Evolutionary conservation across 768 basidiomycete genomes (phyloP).

Genomic region (Infundibulicybe gibba): DNA sequence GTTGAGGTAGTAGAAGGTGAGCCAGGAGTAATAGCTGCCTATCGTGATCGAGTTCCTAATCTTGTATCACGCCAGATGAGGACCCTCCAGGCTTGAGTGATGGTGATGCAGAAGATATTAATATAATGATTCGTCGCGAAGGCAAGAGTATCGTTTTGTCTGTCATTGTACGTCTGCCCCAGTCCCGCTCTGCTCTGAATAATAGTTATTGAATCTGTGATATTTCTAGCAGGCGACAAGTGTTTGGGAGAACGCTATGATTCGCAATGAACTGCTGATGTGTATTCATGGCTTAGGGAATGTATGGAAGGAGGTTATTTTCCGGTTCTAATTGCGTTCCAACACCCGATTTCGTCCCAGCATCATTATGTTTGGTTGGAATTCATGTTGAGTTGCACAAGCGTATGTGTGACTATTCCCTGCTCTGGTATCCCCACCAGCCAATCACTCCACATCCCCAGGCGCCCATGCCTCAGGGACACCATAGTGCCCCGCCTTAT

Average conservation of each 20-base stretch:
- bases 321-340: slow-evolving; percentile 4
- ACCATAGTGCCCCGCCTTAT: no score
- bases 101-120: slow-evolving; percentile 9
- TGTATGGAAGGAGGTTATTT: slow-evolving; percentile 7
- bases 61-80: background rate
- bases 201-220: slow-evolving; percentile 3
- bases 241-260: slow-evolving; percentile 7
- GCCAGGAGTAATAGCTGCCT: no score
- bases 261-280: slow-evolving; percentile 5
- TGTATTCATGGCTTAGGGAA: slow-evolving; percentile 11
- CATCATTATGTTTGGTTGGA: no score
- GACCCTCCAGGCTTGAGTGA: slow-evolving; percentile 3
- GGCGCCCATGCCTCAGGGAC: no score
- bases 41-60: no score
- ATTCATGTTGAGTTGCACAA: no score
- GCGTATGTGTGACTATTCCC: no score
- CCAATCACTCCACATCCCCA: no score
- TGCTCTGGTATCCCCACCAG: no score
- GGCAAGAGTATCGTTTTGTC: slow-evolving; percentile 17
- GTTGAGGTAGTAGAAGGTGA: no score
- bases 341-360: no score
- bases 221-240: slow-evolving; percentile 3
- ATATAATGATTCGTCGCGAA: slow-evolving; percentile 8
- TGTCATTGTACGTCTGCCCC: slow-evolving; percentile 25
- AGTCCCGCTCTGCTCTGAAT: slow-evolving; percentile 4